Percentiles rank a stretch among this genome's conserved stretches.
Evolutionary conservation across 202 grass and related monocot species (phyloP).

Genomic region (Carex arenaria): DNA sequence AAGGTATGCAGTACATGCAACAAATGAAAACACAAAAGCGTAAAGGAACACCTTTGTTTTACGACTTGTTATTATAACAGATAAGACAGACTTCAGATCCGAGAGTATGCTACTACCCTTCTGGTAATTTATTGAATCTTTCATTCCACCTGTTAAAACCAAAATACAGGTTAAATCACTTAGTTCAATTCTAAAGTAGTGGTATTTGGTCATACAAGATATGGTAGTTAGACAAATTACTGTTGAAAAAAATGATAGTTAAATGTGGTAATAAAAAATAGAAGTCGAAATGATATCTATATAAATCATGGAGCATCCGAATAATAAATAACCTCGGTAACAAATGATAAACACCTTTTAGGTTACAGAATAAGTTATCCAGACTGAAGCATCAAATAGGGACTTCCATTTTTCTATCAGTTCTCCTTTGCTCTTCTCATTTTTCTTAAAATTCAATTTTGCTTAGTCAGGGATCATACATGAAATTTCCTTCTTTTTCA

Average conservation of each 20-base stretch:
- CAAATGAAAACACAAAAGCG: slow-evolving; percentile 49
- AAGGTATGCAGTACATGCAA: slow-evolving; percentile 61
- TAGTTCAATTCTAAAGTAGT: not conserved
- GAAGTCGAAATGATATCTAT: not conserved
- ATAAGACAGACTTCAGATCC: slow-evolving; percentile 7
- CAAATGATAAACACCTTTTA: not conserved
- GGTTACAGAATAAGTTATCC: not conserved
- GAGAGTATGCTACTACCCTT: not conserved
- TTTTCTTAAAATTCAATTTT: not conserved
- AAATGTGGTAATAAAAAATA: not conserved
- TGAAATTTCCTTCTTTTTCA: not conserved
- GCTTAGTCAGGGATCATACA: not conserved
- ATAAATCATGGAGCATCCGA: not conserved
- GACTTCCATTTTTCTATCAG: not conserved
- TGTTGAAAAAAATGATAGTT: not conserved
- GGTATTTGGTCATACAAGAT: not conserved
- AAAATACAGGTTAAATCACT: not conserved
- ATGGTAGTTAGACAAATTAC: not conserved
- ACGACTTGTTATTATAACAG: slow-evolving; percentile 19
- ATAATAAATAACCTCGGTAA: not conserved
- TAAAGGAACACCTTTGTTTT: slow-evolving; percentile 57
- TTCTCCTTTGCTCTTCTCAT: not conserved
- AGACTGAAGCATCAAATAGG: not conserved
- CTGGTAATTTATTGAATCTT: slow-evolving; percentile 4
- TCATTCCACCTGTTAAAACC: slow-evolving; percentile 12